Percentiles rank a stretch among this genome's conserved stretches.
These are phyloP conservation scores for Talaromyces marneffei DNA, from an alignment of 2,329 filamentous ascomycete species.

Conservation along the genomic window DNA sequence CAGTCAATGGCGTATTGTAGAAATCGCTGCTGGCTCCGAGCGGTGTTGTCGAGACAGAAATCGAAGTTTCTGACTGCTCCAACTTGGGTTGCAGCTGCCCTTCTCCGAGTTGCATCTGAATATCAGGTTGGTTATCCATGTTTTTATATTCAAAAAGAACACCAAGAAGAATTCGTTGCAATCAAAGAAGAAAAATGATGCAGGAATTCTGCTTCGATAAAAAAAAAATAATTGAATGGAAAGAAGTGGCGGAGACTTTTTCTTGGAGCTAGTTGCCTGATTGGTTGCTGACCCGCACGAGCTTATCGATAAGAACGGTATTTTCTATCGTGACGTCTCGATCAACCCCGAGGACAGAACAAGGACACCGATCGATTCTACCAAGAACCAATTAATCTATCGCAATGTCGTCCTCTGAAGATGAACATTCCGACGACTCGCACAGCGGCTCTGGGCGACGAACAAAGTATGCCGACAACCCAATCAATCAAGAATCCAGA, in stretches of 20 bases:
- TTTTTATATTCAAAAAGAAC: background rate
- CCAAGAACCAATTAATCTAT: background rate
- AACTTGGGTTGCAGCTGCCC: conserved; percentile 2
- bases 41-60: conserved; percentile 22
- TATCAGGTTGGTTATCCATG: conserved; percentile 25
- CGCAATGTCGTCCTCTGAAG: conserved; percentile 15
- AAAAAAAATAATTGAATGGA: conserved; percentile 1
- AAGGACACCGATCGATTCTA: background rate
- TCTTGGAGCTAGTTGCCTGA: conserved; percentile 2
- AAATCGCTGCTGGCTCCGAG: conserved; percentile 38
- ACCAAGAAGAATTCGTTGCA: background rate
- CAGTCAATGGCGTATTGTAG: conserved; percentile 35
- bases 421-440: conserved; percentile 13
- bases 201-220: background rate
- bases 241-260: conserved; percentile 14
- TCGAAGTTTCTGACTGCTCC: background rate
- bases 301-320: conserved; percentile 14
- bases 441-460: conserved; percentile 10
- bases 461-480: conserved; percentile 7
- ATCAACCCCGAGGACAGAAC: background rate
- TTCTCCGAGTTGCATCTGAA: conserved; percentile 2
- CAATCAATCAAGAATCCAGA: conserved; percentile 3
- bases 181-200: background rate
- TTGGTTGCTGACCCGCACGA: conserved; percentile 5
- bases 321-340: background rate